Percentiles rank a stretch among this genome's conserved stretches.
phyloP scores from a whole-genome alignment of 495 filamentous ascomycete species.

The Talaromyces nanjingensis region DNA sequence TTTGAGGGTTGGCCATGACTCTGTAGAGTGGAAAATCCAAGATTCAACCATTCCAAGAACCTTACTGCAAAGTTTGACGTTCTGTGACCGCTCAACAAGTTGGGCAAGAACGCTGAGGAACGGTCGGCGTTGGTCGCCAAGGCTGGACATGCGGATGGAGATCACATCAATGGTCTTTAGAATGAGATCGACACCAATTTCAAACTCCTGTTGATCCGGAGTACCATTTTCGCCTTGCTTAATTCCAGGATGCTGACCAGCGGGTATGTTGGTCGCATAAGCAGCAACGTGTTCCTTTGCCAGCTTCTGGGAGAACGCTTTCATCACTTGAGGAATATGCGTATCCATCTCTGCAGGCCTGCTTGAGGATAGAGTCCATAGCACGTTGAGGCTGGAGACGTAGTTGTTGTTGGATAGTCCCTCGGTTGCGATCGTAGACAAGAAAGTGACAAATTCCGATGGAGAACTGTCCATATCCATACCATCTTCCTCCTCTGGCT shows the following conservation, averaged over 20 bases:
- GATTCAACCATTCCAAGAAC: constrained; percentile 88
- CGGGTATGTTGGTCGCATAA: constrained; percentile 43
- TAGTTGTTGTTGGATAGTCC: constrained; percentile 68
- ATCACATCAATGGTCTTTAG: constrained; percentile 91
- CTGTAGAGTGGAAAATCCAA: constrained; percentile 91
- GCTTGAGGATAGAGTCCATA: constrained; percentile 83
- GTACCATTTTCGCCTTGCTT: constrained; percentile 43
- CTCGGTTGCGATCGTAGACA: constrained; percentile 77
- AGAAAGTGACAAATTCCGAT: constrained; percentile 72
- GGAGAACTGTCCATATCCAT: constrained; percentile 70
- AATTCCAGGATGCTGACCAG: constrained; percentile 28
- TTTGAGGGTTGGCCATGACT: constrained; percentile 91
- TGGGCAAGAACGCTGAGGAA: constrained; percentile 93
- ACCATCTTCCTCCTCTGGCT: constrained; percentile 81
- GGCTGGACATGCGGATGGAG: constrained; percentile 80
- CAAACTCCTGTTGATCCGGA: constrained; percentile 67
- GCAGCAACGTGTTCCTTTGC: constrained; percentile 88
- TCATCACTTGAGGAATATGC: constrained; percentile 85
- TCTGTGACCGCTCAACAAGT: constrained; percentile 87
- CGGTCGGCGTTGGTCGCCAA: constrained; percentile 86
- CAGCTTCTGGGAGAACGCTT: constrained; percentile 84
- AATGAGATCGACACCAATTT: constrained; percentile 80
- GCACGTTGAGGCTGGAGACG: constrained; percentile 78
- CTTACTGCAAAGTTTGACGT: constrained; percentile 76
- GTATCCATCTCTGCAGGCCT: constrained; percentile 80